A percentile compares a stretch with the other conserved stretches of the same genome.
Conservation (phyloP, 1,284 basidiomycete species). For the Athelia psychrophila region DNA sequence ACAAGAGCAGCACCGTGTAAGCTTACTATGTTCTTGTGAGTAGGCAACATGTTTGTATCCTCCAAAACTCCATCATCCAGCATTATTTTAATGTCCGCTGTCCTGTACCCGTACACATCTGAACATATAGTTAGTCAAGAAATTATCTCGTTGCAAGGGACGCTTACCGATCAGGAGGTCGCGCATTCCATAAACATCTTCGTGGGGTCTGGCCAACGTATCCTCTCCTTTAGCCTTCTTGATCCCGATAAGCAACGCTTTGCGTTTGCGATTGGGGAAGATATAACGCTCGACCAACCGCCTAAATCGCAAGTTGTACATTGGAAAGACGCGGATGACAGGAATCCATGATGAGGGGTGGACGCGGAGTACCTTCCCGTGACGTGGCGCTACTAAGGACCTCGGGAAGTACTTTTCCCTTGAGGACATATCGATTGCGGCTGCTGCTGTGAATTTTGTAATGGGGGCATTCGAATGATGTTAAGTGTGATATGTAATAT, state of each 20-base stretch:
- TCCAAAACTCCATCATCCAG: slow-evolving; percentile 11
- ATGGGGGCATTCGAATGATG: no score
- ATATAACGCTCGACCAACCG: not conserved
- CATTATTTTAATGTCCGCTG: slow-evolving; percentile 6
- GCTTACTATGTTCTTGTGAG: slow-evolving; percentile 12
- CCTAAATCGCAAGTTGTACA: no score
- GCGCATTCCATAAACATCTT: not conserved
- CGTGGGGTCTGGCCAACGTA: not conserved
- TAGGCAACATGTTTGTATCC: slow-evolving; percentile 3
- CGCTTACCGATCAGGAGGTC: not conserved
- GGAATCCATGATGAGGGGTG: no score
- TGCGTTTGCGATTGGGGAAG: not conserved
- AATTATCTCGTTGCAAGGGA: no score
- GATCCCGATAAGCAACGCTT: not conserved
- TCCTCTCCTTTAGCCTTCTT: not conserved
- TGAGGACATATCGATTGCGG: no score
- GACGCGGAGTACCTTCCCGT: no score
- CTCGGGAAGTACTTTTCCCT: no score
- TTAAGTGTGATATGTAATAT: no score
- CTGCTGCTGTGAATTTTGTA: no score
- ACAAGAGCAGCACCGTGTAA: no score
- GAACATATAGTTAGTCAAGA: not conserved
- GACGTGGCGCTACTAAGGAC: no score
- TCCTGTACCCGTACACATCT: not conserved
- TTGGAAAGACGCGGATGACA: no score